Percentiles rank a stretch among this genome's conserved stretches.
Evolutionary conservation across 352 stramenopile genomes (phyloP).

Genomic region (Phytophthora capsici): DNA sequence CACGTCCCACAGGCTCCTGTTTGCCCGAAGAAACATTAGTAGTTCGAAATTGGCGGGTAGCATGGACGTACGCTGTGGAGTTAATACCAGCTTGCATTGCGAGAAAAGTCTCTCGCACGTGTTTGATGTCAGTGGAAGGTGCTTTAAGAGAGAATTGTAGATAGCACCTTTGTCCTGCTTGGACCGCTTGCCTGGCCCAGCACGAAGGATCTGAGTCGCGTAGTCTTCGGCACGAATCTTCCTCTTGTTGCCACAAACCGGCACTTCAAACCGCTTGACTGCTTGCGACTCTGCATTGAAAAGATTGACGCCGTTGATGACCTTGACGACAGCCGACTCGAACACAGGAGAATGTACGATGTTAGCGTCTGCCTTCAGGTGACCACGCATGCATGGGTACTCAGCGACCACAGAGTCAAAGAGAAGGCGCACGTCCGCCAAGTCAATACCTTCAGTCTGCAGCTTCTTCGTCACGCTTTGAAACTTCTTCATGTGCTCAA

Average conservation of each 20-base stretch:
- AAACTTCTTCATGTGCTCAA: constrained; percentile 29
- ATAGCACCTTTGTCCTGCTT: background rate
- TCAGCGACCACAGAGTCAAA: background rate
- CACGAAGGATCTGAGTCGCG: background rate
- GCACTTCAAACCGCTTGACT: background rate
- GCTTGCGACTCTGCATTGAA: background rate
- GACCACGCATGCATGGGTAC: background rate
- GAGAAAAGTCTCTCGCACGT: too few species aligned
- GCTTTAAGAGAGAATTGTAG: background rate
- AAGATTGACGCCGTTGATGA: background rate
- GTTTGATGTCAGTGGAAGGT: too few species aligned
- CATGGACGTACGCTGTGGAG: background rate
- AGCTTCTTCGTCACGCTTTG: constrained; percentile 15
- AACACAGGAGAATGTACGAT: background rate
- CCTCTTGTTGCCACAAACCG: background rate
- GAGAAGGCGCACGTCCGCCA: background rate
- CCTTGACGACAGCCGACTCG: background rate
- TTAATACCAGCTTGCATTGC: background rate
- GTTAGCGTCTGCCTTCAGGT: background rate
- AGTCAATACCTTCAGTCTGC: background rate
- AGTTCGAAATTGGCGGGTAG: background rate
- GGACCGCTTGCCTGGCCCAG: background rate
- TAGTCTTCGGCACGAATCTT: background rate
- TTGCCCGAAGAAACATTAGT: background rate
- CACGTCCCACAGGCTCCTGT: background rate